These are phyloP conservation scores for Akanthomyces muscarius DNA, from an alignment of 2,329 filamentous ascomycete species.

Conservation along the genomic window DNA sequence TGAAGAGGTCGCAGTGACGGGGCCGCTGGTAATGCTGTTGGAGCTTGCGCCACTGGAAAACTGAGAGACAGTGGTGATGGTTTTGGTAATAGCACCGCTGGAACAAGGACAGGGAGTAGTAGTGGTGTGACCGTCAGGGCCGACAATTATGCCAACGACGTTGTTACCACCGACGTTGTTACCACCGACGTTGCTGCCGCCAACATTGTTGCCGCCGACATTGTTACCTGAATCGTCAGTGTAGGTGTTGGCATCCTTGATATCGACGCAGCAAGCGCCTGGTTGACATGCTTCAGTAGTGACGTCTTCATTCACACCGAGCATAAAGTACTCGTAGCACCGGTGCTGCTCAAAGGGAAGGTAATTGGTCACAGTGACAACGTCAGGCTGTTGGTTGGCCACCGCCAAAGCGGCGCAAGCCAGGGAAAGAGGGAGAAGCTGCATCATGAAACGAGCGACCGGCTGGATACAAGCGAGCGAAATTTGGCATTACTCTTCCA, in stretches of 20 bases:
- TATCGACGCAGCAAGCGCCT: conserved; percentile 7
- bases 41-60: background rate
- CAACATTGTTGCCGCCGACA: background rate
- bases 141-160: too few relatives aligned
- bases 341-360: conserved; percentile 15
- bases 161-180: too few relatives aligned
- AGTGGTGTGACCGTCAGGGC: background rate
- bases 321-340: background rate
- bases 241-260: background rate
- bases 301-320: background rate
- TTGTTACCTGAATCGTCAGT: background rate
- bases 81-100: too few relatives aligned
- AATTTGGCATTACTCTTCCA: background rate
- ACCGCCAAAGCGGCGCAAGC: background rate
- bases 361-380: conserved; percentile 12
- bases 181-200: background rate
- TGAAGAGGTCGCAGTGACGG: background rate
- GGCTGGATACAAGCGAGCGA: background rate
- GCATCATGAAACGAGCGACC: background rate
- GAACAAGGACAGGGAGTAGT: background rate
- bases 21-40: background rate
- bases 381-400: background rate
- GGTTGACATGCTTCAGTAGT: conserved; percentile 2
- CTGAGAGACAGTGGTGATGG: background rate
- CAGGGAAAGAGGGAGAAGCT: conserved; percentile 3